phyloP scores from a whole-genome alignment of 2,329 filamentous ascomycete genomes.

The Penicillium rolfsii region DNA sequence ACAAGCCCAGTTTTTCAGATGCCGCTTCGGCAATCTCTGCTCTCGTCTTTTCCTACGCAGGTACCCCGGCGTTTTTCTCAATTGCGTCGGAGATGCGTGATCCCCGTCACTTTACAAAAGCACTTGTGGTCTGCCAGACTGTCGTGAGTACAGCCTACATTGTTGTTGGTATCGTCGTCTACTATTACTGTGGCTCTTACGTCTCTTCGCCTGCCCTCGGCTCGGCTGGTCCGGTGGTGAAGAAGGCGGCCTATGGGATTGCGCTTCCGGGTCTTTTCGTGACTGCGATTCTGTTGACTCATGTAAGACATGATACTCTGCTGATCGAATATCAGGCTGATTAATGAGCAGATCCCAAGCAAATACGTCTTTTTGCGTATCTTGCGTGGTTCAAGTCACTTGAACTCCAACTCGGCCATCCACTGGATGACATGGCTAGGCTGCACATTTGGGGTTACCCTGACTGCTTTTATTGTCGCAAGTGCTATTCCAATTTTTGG shows the following conservation, averaged over 20 bases:
- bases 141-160: constrained; percentile 5
- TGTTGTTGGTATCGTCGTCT: constrained; percentile 8
- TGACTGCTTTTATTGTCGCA: not conserved
- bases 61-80: constrained; percentile 11
- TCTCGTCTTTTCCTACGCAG: constrained; percentile 8
- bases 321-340: not conserved
- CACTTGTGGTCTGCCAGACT: constrained; percentile 6
- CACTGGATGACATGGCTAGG: constrained; percentile 17
- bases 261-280: constrained; percentile 11
- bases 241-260: constrained; percentile 11
- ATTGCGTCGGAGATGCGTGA: constrained; percentile 15
- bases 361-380: constrained; percentile 9
- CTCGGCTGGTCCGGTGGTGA: constrained; percentile 8
- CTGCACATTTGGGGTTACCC: constrained; percentile 1
- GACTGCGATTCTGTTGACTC: constrained; percentile 8
- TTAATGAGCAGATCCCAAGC: not conserved
- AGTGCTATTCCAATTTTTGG: not conserved
- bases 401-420: constrained; percentile 7
- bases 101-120: constrained; percentile 7
- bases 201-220: constrained; percentile 14
- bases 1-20: not conserved
- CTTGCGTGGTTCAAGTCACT: constrained; percentile 2
- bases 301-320: not conserved
- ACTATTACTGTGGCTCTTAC: constrained; percentile 13
- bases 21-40: constrained; percentile 8